Evolutionary conservation across 306 rosid species (phyloP), one percentile per base, ranked within the genome.

Genomic region (Cucurbita ficifolia): DNA sequence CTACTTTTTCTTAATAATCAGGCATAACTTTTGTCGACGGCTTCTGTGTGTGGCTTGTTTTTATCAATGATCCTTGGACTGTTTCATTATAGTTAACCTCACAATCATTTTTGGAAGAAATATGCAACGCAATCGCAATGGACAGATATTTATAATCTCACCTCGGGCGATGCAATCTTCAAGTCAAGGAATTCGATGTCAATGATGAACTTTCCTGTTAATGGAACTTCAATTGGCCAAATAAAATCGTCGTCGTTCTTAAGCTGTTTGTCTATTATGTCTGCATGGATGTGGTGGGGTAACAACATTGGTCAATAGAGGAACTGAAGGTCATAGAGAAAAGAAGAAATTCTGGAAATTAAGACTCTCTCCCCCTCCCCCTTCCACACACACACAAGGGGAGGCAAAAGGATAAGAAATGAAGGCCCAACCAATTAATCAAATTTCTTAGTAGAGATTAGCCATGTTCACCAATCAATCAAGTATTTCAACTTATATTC

Each of bases 111-210:
- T 68, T 24, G 73, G 19, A 46, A 16, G 58, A 70, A 70, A 70
- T 29, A 22, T 29, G 40, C 35, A 42, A 68, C 43, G 12, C 13
- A 17, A 39, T 19, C 19, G 51, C 36, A 10, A 65, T 9, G 16
- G 45, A 22, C 48, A 10, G 46, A 69, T 67, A 70, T 45, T n/a
- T 24, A 65, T 35, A 24, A 22, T 70, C 85, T 75, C 81, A 95
- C 99, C 79, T 79, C 72, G 53, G 87, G 85, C 29, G 97, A 80
- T 33, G 87, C 67, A 65, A 76, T 85, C 88, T 95, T 95, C 87
- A 95, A 83, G 81, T 95, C 99, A 57, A 91, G 91, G 83, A 95
- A 95, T 81, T 95, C 97, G 48, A 95, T 87, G 70, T 95, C 99
- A 36, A 95, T 91, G 48, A 95, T 89, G 92, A 89, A 89, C 77